Evolutionary conservation across 768 basidiomycete species (phyloP).

Genomic region (Tephrocybe sp.): DNA sequence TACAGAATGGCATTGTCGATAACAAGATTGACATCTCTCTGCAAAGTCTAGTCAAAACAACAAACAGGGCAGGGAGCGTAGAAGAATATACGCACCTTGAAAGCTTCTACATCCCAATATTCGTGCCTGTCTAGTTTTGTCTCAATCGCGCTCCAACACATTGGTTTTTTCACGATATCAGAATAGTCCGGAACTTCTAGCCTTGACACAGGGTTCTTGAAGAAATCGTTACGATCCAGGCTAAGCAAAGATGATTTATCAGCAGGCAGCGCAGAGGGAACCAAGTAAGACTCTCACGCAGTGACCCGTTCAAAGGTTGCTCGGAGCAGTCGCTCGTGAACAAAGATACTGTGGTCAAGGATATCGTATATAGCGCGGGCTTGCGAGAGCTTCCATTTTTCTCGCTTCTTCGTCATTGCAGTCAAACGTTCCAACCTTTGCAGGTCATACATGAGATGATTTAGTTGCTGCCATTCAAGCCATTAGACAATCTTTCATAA

Average conservation of each 20-base stretch:
- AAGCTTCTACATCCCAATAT: slow-evolving; percentile 75
- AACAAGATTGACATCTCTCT: slow-evolving; percentile 85
- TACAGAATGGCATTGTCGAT: slow-evolving; percentile 84
- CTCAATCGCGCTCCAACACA: slow-evolving; percentile 86
- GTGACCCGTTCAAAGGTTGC: slow-evolving; percentile 68
- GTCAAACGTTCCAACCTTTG: slow-evolving; percentile 65
- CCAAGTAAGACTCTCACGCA: slow-evolving; percentile 41
- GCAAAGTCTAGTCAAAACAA: neutral
- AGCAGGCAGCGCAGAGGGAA: neutral
- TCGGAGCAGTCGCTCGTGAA: slow-evolving; percentile 59
- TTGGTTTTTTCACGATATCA: slow-evolving; percentile 79
- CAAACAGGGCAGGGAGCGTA: neutral
- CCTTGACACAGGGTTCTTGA: slow-evolving; percentile 80
- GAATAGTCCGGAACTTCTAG: slow-evolving; percentile 88
- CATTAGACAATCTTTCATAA: neutral
- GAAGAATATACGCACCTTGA: slow-evolving; percentile 52
- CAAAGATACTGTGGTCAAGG: slow-evolving; percentile 61
- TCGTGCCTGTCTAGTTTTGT: slow-evolving; percentile 76
- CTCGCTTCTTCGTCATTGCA: slow-evolving; percentile 70
- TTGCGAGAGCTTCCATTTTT: slow-evolving; percentile 74
- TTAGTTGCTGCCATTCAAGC: slow-evolving; percentile 42
- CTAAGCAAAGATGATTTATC: slow-evolving; percentile 35
- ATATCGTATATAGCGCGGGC: slow-evolving; percentile 65
- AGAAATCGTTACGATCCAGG: slow-evolving; percentile 69
- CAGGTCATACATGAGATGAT: slow-evolving; percentile 73